Evolutionary conservation across 2,329 filamentous ascomycete species (phyloP).

Genomic region (Alternaria postmessia): DNA sequence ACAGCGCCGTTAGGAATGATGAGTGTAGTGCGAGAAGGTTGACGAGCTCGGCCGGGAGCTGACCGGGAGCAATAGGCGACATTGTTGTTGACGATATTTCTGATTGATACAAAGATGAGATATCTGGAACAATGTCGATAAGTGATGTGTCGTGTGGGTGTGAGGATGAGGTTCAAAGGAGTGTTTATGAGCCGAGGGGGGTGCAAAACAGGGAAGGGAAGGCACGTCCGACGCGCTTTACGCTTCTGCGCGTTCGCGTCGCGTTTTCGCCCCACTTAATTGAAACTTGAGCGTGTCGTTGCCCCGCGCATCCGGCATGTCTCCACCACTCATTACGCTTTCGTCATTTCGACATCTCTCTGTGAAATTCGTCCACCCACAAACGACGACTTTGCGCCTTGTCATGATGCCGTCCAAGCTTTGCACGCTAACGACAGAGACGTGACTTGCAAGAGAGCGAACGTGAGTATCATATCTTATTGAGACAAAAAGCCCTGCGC

Average conservation of each 20-base stretch:
- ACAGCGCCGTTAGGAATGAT: constrained; percentile 59
- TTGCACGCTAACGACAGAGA: neutral
- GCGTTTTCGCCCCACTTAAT: constrained; percentile 38
- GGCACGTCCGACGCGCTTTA: constrained; percentile 32
- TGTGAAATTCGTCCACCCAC: neutral
- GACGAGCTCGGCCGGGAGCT: constrained; percentile 53
- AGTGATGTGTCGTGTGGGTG: constrained; percentile 26
- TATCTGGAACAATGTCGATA: constrained; percentile 28
- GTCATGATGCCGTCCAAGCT: neutral
- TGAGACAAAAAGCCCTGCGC: constrained; percentile 27
- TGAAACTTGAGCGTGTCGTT: constrained; percentile 19
- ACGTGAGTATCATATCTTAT: constrained; percentile 13
- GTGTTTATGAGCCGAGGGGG: constrained; percentile 42
- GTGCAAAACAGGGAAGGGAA: constrained; percentile 35
- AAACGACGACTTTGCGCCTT: neutral
- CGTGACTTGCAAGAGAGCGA: neutral
- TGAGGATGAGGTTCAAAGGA: constrained; percentile 14
- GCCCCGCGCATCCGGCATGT: constrained; percentile 13
- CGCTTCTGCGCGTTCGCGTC: constrained; percentile 34
- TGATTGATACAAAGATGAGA: constrained; percentile 32
- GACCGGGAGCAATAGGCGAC: constrained; percentile 39
- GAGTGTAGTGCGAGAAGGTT: constrained; percentile 56
- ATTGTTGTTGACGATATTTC: constrained; percentile 33
- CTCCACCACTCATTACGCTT: constrained; percentile 8
- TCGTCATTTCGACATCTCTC: neutral